Evolutionary conservation across 345 rosid genomes (phyloP), one percentile per base, ranked within the genome.

Genomic region (Camelina sativa): DNA sequence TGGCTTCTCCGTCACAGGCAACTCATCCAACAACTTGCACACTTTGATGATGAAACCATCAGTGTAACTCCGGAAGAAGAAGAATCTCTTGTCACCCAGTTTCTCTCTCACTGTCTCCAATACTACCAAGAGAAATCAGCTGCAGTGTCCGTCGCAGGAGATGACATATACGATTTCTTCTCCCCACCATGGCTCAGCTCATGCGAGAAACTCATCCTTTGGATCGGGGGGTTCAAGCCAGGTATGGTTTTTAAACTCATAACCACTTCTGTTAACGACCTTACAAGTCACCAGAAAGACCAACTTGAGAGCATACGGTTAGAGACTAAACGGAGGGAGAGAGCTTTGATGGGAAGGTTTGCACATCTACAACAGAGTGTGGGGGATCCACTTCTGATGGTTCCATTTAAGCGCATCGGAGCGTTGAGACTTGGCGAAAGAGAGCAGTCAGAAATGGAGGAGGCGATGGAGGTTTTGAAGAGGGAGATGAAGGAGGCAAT

Each of bases 361-460:
- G 52, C 67, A 6, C 67, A 43, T 4, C 11, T 62, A 32, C 53
- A 62, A 25, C 67, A 62, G 53, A 62, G 67, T 7, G 53, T 62
- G 12, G 67, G 53, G 37, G 67, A 62, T 43, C 67, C 67, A 5
- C 67, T 50, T 9, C 52, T 62, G 12, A 23, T 62, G 67, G 11
- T 44, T 5, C 52, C 38, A 12, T 23, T 50, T 19, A 62, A 19
- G 22, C 51, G 53, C 4, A 19, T 62, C 5, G 67, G 59, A 54
- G 53, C 0, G 4, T 12, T 8, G 20, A 32, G 15, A 8, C 0
- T 41, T 62, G 19, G 8, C 0, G 53, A 62, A 2, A 35, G 52
- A 23, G 67, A 43, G 8, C 19, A 13, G 20, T 8, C 53, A 2
- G 15, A 23, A 44, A 44, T 44, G 17, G 48, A 44, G 16, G 48